Percentiles rank a stretch among this genome's conserved stretches.
These are phyloP conservation scores for Paecilomyces fulvus DNA, from an alignment of 2,329 filamentous ascomycete genomes.

Conservation along the genomic window DNA sequence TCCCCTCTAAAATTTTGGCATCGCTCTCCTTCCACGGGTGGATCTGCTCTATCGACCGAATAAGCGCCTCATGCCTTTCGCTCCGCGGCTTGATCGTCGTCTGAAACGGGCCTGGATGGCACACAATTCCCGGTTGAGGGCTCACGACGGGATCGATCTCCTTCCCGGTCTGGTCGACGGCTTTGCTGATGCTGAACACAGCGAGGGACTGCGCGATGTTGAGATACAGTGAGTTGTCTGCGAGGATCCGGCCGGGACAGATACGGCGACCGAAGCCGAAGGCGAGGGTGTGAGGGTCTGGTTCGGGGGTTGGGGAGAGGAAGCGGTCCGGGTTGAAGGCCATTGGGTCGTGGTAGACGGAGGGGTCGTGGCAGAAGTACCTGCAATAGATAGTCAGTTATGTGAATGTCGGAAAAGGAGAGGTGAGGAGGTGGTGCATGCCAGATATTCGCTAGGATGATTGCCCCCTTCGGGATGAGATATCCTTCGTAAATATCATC, in stretches of 20 bases:
- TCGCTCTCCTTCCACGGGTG: conserved; percentile 35
- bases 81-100: conserved; percentile 26
- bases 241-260: conserved; percentile 36
- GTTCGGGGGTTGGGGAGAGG: conserved; percentile 27
- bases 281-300: conserved; percentile 23
- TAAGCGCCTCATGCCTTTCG: conserved; percentile 22
- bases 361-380: conserved; percentile 34
- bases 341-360: conserved; percentile 26
- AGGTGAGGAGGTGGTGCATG: conserved; percentile 14
- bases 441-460: conserved; percentile 31
- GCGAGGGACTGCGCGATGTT: conserved; percentile 39
- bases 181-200: conserved; percentile 37
- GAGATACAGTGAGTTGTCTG: conserved; percentile 34
- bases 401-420: not conserved
- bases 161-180: conserved; percentile 25
- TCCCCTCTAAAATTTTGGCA: conserved; percentile 10
- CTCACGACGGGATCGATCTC: conserved; percentile 27
- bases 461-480: conserved; percentile 27
- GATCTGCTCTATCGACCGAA: conserved; percentile 23
- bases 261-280: conserved; percentile 36
- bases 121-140: conserved; percentile 28
- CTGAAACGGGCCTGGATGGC: conserved; percentile 30
- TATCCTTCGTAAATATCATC: conserved; percentile 18
- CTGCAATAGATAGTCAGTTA: conserved; percentile 11
- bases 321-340: conserved; percentile 39